A percentile compares a stretch with the other conserved stretches of the same genome.
These are phyloP conservation scores for Picea engelmannii DNA, from an alignment of 83 land plant genomes.

Conservation along the genomic window DNA sequence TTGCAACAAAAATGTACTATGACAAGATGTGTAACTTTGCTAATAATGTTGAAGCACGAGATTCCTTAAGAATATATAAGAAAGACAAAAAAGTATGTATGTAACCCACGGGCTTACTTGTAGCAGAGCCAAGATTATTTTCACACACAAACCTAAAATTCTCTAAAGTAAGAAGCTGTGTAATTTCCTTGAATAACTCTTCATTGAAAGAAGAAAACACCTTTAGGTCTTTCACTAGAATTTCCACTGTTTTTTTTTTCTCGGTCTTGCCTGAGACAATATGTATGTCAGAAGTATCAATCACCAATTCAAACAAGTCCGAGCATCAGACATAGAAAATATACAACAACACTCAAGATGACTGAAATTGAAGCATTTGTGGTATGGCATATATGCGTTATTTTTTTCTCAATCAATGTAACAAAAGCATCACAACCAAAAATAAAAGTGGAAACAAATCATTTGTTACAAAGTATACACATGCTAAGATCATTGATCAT, in stretches of 20 bases:
- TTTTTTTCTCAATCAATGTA: too few relatives aligned
- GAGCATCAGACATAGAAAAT: too few relatives aligned
- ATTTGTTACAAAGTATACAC: too few relatives aligned
- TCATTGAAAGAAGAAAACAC: slow-evolving; percentile 82
- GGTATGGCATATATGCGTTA: too few relatives aligned
- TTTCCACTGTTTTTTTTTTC: slow-evolving; percentile 81
- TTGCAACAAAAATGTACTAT: background rate
- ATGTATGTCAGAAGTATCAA: too few relatives aligned
- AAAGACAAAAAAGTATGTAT: background rate
- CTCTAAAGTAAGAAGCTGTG: slow-evolving; percentile 69
- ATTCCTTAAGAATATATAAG: background rate
- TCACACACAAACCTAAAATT: slow-evolving; percentile 61
- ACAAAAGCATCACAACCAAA: too few relatives aligned
- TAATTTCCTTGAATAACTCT: slow-evolving; percentile 81
- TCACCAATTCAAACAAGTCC: too few relatives aligned
- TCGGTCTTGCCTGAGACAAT: slow-evolving; percentile 59
- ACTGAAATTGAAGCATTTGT: too few relatives aligned
- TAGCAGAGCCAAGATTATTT: background rate
- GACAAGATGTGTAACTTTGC: background rate
- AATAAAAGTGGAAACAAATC: too few relatives aligned
- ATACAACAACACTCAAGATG: too few relatives aligned
- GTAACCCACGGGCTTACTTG: background rate
- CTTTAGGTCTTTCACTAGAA: slow-evolving; percentile 77
- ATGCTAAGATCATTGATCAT: too few relatives aligned
- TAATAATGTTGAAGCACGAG: background rate